These are phyloP conservation scores for Paramecium octaurelia DNA, from an alignment of 73 alveolate species.

Conservation along the genomic window DNA sequence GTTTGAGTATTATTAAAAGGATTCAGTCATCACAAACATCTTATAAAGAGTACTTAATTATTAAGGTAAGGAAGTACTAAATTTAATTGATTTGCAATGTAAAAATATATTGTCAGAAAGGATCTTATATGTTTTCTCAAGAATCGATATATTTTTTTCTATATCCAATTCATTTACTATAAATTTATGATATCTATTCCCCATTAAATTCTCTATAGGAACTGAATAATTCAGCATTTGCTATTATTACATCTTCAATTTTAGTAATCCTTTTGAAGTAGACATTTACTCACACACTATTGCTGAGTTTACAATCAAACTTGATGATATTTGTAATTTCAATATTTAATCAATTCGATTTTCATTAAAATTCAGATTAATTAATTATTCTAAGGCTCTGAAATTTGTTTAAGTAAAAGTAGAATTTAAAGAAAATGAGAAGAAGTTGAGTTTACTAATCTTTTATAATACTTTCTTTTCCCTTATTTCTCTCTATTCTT, in stretches of 20 bases:
- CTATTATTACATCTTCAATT: background rate
- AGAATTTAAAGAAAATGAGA: background rate
- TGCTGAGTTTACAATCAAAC: background rate
- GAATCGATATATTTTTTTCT: background rate
- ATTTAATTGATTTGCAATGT: background rate
- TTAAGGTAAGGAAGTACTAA: background rate
- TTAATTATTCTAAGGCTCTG: background rate
- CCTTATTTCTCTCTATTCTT: background rate
- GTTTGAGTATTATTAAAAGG: background rate
- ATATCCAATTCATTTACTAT: background rate
- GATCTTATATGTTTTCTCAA: background rate
- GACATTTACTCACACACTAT: background rate
- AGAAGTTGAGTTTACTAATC: background rate
- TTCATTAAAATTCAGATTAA: background rate
- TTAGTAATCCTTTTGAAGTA: slow-evolving; percentile 19
- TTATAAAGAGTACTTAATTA: background rate
- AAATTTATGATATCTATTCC: slow-evolving; percentile 22
- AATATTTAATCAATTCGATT: background rate
- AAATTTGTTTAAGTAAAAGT: background rate
- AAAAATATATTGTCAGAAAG: background rate
- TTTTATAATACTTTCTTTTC: background rate
- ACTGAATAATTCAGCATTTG: background rate
- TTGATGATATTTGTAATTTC: background rate
- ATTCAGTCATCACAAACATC: background rate
- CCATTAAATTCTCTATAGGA: background rate